These are phyloP conservation scores for Globisporangium emineosum DNA, from an alignment of 352 stramenopile genomes.

Conservation along the genomic window DNA sequence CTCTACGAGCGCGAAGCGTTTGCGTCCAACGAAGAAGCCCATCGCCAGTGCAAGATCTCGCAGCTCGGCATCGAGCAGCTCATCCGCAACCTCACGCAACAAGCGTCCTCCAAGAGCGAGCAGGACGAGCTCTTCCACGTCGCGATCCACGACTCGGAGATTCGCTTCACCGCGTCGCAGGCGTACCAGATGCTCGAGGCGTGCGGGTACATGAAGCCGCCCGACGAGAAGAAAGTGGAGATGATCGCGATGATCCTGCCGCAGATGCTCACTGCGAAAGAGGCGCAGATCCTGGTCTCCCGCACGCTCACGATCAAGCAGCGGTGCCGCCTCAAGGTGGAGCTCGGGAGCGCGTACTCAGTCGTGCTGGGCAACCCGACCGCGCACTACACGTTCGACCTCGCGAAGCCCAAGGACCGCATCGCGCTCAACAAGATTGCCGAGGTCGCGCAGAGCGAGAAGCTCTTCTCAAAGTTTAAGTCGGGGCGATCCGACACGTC, in stretches of 20 bases:
- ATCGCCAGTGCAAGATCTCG: conserved; percentile 57
- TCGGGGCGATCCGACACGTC: conserved; percentile 68
- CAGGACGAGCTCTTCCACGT: conserved; percentile 79
- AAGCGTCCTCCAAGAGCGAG: conserved; percentile 54
- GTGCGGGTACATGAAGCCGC: conserved; percentile 58
- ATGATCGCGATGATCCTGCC: conserved; percentile 68
- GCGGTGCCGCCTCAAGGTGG: conserved; percentile 69
- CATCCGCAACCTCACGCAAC: conserved; percentile 62
- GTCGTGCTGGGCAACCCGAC: conserved; percentile 84
- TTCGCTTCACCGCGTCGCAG: conserved; percentile 74
- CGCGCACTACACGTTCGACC: conserved; percentile 74
- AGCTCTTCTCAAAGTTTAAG: conserved; percentile 63
- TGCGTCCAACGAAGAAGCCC: conserved; percentile 47
- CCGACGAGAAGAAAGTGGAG: conserved; percentile 48
- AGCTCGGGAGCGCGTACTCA: conserved; percentile 82
- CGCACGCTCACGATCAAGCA: conserved; percentile 65
- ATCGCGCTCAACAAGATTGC: conserved; percentile 76
- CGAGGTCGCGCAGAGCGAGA: conserved; percentile 81
- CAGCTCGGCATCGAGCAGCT: conserved; percentile 65
- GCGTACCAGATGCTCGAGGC: conserved; percentile 80
- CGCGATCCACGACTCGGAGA: conserved; percentile 72
- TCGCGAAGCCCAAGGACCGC: conserved; percentile 73
- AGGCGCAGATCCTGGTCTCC: conserved; percentile 69
- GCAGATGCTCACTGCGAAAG: conserved; percentile 83
- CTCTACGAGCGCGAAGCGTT: conserved; percentile 75